These are phyloP conservation scores for Handroanthus guayacan DNA, from an alignment of 257 asterid species.

Conservation along the genomic window DNA sequence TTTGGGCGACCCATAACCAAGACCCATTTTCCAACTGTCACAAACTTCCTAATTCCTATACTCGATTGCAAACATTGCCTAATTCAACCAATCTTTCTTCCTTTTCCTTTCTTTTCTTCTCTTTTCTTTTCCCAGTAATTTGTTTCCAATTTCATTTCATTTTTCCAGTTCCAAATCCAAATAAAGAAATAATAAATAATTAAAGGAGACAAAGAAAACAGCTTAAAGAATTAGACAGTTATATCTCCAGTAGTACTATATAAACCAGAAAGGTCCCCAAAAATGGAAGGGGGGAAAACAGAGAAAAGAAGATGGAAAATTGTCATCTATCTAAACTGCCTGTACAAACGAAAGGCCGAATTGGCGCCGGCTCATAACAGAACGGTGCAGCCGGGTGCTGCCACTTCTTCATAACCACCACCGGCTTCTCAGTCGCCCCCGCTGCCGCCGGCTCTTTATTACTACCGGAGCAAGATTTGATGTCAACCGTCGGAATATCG, in stretches of 20 bases:
- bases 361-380: constrained; percentile 56
- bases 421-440: constrained; percentile 44
- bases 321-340: constrained; percentile 53
- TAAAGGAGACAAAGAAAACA: neutral
- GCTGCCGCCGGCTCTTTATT: constrained; percentile 41
- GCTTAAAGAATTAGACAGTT: neutral
- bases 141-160: too few species aligned
- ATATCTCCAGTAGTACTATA: neutral
- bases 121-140: too few species aligned
- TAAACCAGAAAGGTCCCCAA: neutral
- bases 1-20: too few species aligned
- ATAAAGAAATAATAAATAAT: neutral
- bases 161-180: neutral
- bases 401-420: constrained; percentile 55
- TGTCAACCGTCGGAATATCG: constrained; percentile 44
- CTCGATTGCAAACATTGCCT: too few species aligned
- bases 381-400: constrained; percentile 81
- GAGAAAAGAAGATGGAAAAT: neutral
- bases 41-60: too few species aligned
- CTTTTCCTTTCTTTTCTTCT: too few species aligned
- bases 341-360: constrained; percentile 54
- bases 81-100: too few species aligned
- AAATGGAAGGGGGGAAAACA: too few species aligned
- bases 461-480: constrained; percentile 29
- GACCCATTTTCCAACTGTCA: too few species aligned